Conservation (phyloP, 352 stramenopile species). For the Elongisporangium undulatum region DNA sequence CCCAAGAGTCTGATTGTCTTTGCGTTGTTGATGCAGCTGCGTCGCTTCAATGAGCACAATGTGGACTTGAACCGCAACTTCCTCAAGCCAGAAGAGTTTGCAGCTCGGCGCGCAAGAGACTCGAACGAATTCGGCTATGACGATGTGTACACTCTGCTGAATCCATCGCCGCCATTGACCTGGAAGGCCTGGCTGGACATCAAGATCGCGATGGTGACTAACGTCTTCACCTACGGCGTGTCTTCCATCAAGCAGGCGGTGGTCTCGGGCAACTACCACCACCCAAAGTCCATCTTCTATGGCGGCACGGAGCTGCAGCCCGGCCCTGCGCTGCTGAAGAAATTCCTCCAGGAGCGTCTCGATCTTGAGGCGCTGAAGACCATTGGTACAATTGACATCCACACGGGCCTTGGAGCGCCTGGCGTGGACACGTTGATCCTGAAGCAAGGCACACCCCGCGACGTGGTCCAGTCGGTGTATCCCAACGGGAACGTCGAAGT, state of each 20-base stretch:
- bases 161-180: slow-evolving; percentile 27
- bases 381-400: slow-evolving; percentile 89
- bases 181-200: slow-evolving; percentile 7
- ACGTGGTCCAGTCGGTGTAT: slow-evolving; percentile 13
- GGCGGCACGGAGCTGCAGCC: slow-evolving; percentile 73
- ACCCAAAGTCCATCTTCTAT: slow-evolving; percentile 81
- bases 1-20: too few species aligned
- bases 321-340: slow-evolving; percentile 51
- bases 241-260: slow-evolving; percentile 75
- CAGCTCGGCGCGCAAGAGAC: slow-evolving; percentile 37
- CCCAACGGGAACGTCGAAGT: slow-evolving; percentile 16
- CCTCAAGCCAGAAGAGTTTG: slow-evolving; percentile 51
- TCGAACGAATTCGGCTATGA: slow-evolving; percentile 80
- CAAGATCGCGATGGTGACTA: slow-evolving; percentile 8
- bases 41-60: slow-evolving; percentile 92
- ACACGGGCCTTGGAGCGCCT: slow-evolving; percentile 86
- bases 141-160: slow-evolving; percentile 65
- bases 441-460: slow-evolving; percentile 6
- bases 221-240: slow-evolving; percentile 38
- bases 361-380: slow-evolving; percentile 27
- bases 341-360: slow-evolving; percentile 58
- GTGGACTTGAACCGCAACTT: slow-evolving; percentile 94
- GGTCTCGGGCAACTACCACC: slow-evolving; percentile 89
- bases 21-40: slow-evolving; percentile 24
- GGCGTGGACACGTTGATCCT: slow-evolving; percentile 62